Conservation (phyloP, 129 eudicot genomes). For the Glebionis coronaria region DNA sequence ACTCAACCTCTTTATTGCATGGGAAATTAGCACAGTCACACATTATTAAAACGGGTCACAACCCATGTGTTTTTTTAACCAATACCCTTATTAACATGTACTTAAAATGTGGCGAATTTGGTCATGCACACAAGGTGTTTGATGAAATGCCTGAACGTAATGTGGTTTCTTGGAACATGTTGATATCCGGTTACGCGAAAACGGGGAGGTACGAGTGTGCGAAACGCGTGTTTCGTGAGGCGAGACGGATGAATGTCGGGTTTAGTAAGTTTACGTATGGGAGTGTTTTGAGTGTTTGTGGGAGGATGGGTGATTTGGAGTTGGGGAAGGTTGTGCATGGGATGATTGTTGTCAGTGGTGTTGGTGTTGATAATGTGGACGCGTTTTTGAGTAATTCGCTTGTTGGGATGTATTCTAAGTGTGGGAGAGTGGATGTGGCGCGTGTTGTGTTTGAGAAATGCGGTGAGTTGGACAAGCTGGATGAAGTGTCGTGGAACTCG, state of each 20-base stretch:
- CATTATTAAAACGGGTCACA: conserved; percentile 36
- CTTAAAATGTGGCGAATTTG: conserved; percentile 36
- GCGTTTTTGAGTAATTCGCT: conserved; percentile 43
- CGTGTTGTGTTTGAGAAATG: conserved; percentile 32
- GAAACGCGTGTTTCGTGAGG: conserved; percentile 26
- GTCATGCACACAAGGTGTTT: conserved; percentile 33
- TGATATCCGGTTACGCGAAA: conserved; percentile 44
- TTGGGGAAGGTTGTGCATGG: conserved; percentile 42
- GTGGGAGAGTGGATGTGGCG: conserved; percentile 46
- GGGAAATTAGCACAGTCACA: conserved; percentile 45
- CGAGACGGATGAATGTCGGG: conserved; percentile 13
- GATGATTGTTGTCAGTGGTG: conserved; percentile 32
- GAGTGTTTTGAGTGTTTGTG: conserved; percentile 41
- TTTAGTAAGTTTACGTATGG: conserved; percentile 37
- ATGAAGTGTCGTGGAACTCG: conserved; percentile 57
- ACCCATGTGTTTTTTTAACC: conserved; percentile 30
- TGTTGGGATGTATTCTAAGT: conserved; percentile 43
- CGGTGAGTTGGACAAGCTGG: conserved; percentile 37
- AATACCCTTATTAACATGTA: conserved; percentile 47
- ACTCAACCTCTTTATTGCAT: conserved; percentile 25
- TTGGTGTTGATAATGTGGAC: conserved; percentile 24
- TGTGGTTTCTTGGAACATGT: conserved; percentile 45
- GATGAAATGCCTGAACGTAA: conserved; percentile 48
- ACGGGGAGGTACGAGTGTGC: conserved; percentile 28
- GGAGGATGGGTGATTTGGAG: conserved; percentile 29